phyloP scores from a whole-genome alignment of 441 rosid genomes.

The Brassica balearica region DNA sequence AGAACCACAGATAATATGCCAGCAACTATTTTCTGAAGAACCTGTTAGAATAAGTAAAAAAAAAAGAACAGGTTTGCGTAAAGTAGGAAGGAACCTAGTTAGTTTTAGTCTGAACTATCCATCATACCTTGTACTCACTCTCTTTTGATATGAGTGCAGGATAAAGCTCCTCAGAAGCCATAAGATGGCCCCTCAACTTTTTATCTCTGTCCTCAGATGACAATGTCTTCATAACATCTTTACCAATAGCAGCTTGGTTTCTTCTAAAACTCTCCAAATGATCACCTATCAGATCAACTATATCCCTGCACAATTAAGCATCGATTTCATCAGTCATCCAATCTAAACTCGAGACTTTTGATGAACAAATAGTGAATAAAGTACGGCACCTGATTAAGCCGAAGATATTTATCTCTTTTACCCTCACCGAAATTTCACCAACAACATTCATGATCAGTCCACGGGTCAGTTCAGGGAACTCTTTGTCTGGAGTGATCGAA shows the following conservation, averaged over 20 bases:
- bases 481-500: conserved; percentile 86
- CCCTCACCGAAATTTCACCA: conserved; percentile 85
- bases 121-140: conserved; percentile 99
- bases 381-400: conserved; percentile 68
- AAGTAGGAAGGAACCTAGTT: conserved; percentile 11
- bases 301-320: conserved; percentile 74
- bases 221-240: conserved; percentile 86
- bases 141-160: conserved; percentile 85
- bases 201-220: conserved; percentile 93
- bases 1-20: conserved; percentile 84
- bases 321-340: conserved; percentile 33
- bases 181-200: conserved; percentile 83
- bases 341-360: conserved; percentile 5
- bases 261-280: conserved; percentile 94
- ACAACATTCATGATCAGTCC: conserved; percentile 86
- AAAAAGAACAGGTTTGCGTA: conserved; percentile 13
- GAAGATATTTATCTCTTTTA: conserved; percentile 80
- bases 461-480: conserved; percentile 59
- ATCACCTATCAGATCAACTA: conserved; percentile 86
- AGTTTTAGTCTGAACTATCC: conserved; percentile 44
- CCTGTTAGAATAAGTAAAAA: conserved; percentile 45
- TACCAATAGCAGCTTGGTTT: conserved; percentile 85
- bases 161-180: conserved; percentile 89
- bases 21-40: conserved; percentile 77
- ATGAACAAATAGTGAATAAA: background rate